Percentiles rank a stretch among this genome's conserved stretches.
These are phyloP conservation scores for Penicillium paneum DNA, from an alignment of 2,329 filamentous ascomycete species.

Conservation along the genomic window DNA sequence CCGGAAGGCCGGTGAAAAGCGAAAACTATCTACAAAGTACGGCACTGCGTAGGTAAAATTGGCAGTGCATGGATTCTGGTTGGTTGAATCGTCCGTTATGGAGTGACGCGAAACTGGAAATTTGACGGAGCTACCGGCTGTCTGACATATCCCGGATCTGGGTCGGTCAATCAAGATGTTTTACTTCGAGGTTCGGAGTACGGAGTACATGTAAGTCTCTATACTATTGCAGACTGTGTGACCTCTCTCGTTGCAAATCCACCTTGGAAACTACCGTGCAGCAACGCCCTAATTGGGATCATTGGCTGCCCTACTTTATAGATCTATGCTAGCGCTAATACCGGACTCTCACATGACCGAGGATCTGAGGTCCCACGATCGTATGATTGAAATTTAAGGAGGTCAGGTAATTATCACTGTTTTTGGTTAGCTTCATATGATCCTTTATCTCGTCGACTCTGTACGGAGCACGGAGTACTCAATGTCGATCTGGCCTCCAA, in stretches of 20 bases:
- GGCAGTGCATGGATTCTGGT: constrained; percentile 2
- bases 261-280: background rate
- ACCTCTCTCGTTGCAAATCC: background rate
- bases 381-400: background rate
- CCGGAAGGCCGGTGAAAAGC: constrained; percentile 6
- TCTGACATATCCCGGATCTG: background rate
- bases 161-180: background rate
- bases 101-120: constrained; percentile 17
- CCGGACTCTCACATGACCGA: background rate
- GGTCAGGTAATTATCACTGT: background rate
- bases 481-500: background rate
- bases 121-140: constrained; percentile 15
- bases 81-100: constrained; percentile 16
- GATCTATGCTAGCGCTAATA: background rate
- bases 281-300: background rate
- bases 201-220: background rate
- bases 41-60: background rate
- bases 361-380: background rate
- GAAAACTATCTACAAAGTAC: background rate
- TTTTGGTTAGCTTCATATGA: background rate
- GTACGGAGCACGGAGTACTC: background rate
- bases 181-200: background rate
- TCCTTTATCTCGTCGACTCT: background rate
- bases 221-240: background rate
- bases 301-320: background rate